Percentiles rank a stretch among this genome's conserved stretches.
These are phyloP conservation scores for Chrysoporthe austroafricana DNA, from an alignment of 2,329 filamentous ascomycete genomes.

Conservation along the genomic window DNA sequence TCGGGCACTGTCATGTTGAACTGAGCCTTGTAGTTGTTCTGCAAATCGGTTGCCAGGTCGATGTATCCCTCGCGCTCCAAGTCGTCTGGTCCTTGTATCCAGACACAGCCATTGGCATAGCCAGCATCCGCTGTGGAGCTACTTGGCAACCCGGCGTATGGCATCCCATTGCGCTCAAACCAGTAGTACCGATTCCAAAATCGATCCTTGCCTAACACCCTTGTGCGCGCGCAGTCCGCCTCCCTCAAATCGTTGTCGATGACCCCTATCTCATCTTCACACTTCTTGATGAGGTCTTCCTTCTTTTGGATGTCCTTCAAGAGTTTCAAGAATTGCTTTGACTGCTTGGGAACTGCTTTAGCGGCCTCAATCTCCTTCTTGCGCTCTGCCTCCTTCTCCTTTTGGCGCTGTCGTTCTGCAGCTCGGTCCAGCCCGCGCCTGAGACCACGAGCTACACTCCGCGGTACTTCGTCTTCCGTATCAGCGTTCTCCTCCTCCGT, in stretches of 20 bases:
- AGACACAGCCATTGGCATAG: constrained; percentile 93
- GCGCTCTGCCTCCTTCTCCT: constrained; percentile 68
- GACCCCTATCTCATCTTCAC: constrained; percentile 82
- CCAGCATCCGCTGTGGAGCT: constrained; percentile 86
- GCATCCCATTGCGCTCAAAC: constrained; percentile 99
- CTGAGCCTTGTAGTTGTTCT: constrained; percentile 74
- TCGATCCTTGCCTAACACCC: constrained; percentile 87
- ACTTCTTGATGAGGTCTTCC: constrained; percentile 76
- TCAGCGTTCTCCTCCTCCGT: constrained; percentile 67
- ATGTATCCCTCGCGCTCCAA: constrained; percentile 86
- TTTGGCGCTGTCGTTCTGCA: constrained; percentile 77
- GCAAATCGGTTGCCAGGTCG: constrained; percentile 71
- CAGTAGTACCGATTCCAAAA: constrained; percentile 99
- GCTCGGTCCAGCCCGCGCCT: constrained; percentile 70
- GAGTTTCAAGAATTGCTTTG: constrained; percentile 86
- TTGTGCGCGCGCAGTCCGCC: constrained; percentile 88
- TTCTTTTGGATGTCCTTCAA: constrained; percentile 88
- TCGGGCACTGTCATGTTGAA: constrained; percentile 85
- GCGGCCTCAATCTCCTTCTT: constrained; percentile 69
- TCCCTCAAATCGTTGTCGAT: constrained; percentile 93
- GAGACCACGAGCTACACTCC: constrained; percentile 52
- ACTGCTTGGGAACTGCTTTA: constrained; percentile 73
- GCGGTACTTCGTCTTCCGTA: constrained; percentile 68
- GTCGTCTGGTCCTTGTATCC: constrained; percentile 94
- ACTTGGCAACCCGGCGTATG: constrained; percentile 82